Percentiles rank a stretch among this genome's conserved stretches.
Conservation (phyloP, 2,329 filamentous ascomycete genomes). For the Botrytis paeoniae region DNA sequence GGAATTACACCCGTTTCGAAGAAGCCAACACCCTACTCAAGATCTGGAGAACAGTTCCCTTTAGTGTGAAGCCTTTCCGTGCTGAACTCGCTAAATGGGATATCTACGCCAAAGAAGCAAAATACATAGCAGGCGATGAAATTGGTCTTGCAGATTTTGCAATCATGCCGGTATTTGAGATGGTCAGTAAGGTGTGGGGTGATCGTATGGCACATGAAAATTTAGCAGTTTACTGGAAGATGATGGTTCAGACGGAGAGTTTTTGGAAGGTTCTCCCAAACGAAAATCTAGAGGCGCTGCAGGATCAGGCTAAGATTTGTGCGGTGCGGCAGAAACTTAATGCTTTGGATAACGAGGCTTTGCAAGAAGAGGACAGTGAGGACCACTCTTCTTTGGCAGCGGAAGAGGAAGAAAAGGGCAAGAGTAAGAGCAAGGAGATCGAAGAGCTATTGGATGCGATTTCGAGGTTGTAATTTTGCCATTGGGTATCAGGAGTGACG, state of each 20-base stretch:
- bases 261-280: slow-evolving; percentile 24
- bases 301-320: not conserved
- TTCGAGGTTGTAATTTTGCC: not conserved
- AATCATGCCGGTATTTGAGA: slow-evolving; percentile 54
- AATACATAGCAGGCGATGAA: slow-evolving; percentile 46
- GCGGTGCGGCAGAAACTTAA: not conserved
- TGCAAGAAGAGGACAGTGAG: not conserved
- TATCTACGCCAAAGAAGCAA: slow-evolving; percentile 21
- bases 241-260: slow-evolving; percentile 25
- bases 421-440: slow-evolving; percentile 1
- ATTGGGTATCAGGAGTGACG: not conserved
- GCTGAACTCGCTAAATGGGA: slow-evolving; percentile 36
- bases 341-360: not conserved
- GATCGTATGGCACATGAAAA: slow-evolving; percentile 36
- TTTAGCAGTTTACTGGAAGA: slow-evolving; percentile 28
- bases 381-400: not conserved
- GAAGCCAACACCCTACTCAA: slow-evolving; percentile 27
- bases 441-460: slow-evolving; percentile 10
- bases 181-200: slow-evolving; percentile 42
- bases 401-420: not conserved
- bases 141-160: slow-evolving; percentile 53
- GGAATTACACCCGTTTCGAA: slow-evolving; percentile 32
- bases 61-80: slow-evolving; percentile 28
- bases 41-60: slow-evolving; percentile 29
- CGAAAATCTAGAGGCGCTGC: slow-evolving; percentile 1